A percentile compares a stretch with the other conserved stretches of the same genome.
phyloP scores from a whole-genome alignment of 805 yeast genomes.

The Dipodascopsis uninucleata region DNA sequence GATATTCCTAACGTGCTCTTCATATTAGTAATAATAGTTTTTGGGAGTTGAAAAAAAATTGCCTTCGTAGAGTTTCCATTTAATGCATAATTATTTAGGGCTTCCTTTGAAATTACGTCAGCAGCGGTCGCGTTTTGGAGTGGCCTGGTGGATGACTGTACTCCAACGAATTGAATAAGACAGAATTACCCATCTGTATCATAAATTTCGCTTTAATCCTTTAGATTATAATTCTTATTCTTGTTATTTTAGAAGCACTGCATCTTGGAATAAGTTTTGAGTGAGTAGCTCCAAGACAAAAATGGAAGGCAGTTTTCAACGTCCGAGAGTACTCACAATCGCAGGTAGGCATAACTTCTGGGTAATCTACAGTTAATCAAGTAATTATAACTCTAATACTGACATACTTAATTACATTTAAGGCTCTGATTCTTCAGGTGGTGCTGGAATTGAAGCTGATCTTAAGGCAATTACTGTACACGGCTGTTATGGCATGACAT shows the following conservation, averaged over 20 bases:
- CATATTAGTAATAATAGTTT: too few relatives aligned
- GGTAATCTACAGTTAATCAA: background rate
- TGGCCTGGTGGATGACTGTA: too few relatives aligned
- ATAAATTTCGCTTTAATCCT: background rate
- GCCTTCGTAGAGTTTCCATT: too few relatives aligned
- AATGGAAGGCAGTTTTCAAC: background rate
- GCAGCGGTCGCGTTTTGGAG: too few relatives aligned
- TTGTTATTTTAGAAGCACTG: background rate
- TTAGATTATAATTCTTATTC: background rate
- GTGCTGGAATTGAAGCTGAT: slow-evolving; percentile 91
- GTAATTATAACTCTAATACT: too few relatives aligned
- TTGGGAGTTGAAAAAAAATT: too few relatives aligned
- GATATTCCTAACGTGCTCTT: too few relatives aligned
- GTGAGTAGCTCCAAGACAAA: background rate
- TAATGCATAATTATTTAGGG: too few relatives aligned
- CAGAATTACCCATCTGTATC: too few relatives aligned
- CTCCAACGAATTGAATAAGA: too few relatives aligned
- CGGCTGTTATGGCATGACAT: slow-evolving; percentile 70
- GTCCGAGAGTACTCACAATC: slow-evolving; percentile 31
- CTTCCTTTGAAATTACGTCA: too few relatives aligned
- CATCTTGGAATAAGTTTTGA: background rate
- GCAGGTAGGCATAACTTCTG: slow-evolving; percentile 27
- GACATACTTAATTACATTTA: too few relatives aligned
- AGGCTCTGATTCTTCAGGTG: slow-evolving; percentile 84
- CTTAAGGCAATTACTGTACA: slow-evolving; percentile 73